Evolutionary conservation across 164 flowering plant genomes (phyloP).

Genomic region (Vitis amurensis): DNA sequence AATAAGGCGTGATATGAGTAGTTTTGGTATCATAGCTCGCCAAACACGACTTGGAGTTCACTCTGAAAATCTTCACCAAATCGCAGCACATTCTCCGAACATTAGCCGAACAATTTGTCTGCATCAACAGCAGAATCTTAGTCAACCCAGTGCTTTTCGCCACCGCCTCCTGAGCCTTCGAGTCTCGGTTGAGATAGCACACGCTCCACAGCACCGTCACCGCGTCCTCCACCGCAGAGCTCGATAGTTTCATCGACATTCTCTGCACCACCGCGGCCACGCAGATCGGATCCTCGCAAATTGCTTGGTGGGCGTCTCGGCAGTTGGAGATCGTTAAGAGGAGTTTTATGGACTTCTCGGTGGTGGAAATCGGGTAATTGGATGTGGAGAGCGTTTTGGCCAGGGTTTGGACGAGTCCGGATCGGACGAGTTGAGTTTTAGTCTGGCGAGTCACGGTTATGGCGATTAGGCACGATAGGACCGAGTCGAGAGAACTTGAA

Average conservation of each 20-base stretch:
- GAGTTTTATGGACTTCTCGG: constrained; percentile 26
- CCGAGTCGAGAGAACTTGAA: constrained; percentile 15
- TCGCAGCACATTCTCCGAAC: constrained; percentile 34
- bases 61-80: constrained; percentile 32
- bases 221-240: constrained; percentile 37
- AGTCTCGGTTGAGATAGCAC: constrained; percentile 28
- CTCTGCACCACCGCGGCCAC: constrained; percentile 26
- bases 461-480: constrained; percentile 17
- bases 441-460: constrained; percentile 13
- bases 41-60: constrained; percentile 13
- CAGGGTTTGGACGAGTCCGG: constrained; percentile 22
- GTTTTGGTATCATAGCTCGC: constrained; percentile 32
- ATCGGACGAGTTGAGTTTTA: constrained; percentile 24
- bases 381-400: constrained; percentile 16
- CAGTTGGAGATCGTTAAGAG: constrained; percentile 25
- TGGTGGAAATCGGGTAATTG: not conserved
- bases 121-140: constrained; percentile 40
- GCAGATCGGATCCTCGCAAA: constrained; percentile 25
- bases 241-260: constrained; percentile 33
- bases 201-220: constrained; percentile 35
- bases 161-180: constrained; percentile 20
- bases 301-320: constrained; percentile 33
- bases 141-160: constrained; percentile 32
- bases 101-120: constrained; percentile 28
- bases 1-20: constrained; percentile 40